Percentiles rank a stretch among this genome's conserved stretches.
Conservation (phyloP, 345 rosid species). For the Bretschneidera sinensis region DNA sequence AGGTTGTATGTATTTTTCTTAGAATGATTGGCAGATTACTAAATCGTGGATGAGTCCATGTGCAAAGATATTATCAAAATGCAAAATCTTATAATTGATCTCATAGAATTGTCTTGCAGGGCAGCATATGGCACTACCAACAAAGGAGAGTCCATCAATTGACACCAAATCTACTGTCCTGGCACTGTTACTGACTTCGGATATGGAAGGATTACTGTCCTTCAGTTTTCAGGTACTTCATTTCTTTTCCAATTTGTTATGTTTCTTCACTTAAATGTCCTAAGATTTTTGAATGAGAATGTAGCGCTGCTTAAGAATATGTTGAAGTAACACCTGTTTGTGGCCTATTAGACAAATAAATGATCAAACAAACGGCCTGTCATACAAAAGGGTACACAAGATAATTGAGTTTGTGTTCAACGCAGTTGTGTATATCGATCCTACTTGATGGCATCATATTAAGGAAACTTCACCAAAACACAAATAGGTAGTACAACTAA, state of each 20-base stretch:
- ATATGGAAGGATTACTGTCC: constrained; percentile 56
- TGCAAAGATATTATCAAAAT: background rate
- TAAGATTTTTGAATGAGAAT: background rate
- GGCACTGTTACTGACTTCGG: constrained; percentile 33
- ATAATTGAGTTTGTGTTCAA: background rate
- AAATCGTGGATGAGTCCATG: background rate
- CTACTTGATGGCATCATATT: background rate
- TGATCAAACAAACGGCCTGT: background rate
- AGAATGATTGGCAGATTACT: background rate
- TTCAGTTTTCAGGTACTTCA: constrained; percentile 43
- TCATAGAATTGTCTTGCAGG: background rate
- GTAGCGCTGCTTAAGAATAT: background rate
- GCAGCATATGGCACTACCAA: constrained; percentile 16
- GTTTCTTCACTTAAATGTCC: background rate
- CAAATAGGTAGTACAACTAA: background rate
- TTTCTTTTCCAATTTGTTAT: background rate
- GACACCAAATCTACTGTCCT: constrained; percentile 31
- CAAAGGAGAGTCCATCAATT: constrained; percentile 20
- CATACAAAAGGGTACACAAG: background rate
- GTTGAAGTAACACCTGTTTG: background rate
- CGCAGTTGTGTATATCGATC: background rate
- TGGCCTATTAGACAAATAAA: background rate
- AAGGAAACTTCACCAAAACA: background rate
- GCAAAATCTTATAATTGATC: too few species aligned
- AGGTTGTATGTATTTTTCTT: background rate